Base-by-base conservation (phyloP, 2,329 filamentous ascomycete genomes). In the Penicillium sp. region DNA sequence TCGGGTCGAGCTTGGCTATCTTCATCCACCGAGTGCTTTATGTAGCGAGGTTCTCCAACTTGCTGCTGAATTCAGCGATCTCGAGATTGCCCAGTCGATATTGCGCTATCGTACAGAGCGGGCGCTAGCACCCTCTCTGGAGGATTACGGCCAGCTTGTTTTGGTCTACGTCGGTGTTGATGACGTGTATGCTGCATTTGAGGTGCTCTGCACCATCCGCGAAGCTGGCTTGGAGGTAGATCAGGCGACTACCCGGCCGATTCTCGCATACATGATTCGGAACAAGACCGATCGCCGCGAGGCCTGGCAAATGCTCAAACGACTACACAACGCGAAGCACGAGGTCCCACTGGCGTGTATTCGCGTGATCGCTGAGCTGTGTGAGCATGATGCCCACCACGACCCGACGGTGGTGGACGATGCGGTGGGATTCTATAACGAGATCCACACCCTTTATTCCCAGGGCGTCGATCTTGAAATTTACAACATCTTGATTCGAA, bases 141-240 rank as follows among this genome's bases (percentile, higher is more conserved):
- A 85, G 52, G 88, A 96, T 63, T 95, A 93, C 67, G 89, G 94
- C 65, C 78, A 85, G 27, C 76, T 96, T 27, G 73, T 90, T 5
- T 82, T 88, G 48, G 79, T 85, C 4, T 88, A 94, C 61, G 74
- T 82, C 9, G 66, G 67, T 12, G 71, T 73, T 3, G 74, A 76
- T 2, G 82, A 93, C 54, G 61, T 91, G 6, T 68, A 72, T 25
- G 80, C 82, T 26, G 85, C 86, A 0, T 75, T 95, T 33, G 78
- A 80, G 36, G 76, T 86, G 1, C 73, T 95, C 12, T 81, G 80
- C 55, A 83, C 89, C 62, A 93, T 95, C 85, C 71, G 79, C 24
- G 76, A 80, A 50, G 79, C 82, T 13, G 81, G 82, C 4, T 64
- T 84, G 4, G 65, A 76, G 35, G 75, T 82, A 3, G 77, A 80